Evolutionary conservation across 805 yeast genomes (phyloP), one percentile per base, ranked within the genome.

Genomic region (Kodamaea kaohsiungensis): DNA sequence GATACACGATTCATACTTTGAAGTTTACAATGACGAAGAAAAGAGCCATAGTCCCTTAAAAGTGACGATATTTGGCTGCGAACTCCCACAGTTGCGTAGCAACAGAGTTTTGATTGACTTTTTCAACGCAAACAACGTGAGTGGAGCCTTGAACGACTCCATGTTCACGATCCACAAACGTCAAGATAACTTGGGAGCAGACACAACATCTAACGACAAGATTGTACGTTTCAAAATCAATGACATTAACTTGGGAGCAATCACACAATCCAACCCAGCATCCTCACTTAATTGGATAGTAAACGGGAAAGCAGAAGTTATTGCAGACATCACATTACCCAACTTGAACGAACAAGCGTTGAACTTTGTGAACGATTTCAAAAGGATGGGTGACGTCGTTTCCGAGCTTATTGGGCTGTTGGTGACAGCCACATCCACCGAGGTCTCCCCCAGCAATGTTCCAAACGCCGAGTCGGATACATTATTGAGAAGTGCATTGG

Each of bases 121-220:
- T 52, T 79, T 88, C 69, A 85, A 84, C 64, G 89, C 91, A 12
- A 78, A 78, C 53, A 84, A 86, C 48, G 84, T 87, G 33, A 84
- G 88, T 13, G 96, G 96, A 0, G 83, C 92, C 0, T 75, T 88
- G 12, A 87, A 88, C 62, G 87, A 87, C 52, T 83, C 95, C 1
- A 74, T 89, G 67, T 88, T 88, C 69, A 87, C 91, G 0, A 78
- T 89, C 18, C 95, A 88, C 61, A 87, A 87, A 64, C 81, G 88
- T 60, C 93, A 88, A 63, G 79, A 80, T 53, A 69, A 78, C 56
- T 19, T 48, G 48, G 81, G 83, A 0, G 77, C 77, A 57, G 74
- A 79, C 33, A 69, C 66, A 30, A 70, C 62, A 1, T 30, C 35
- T 5, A 59, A 70, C 50, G 66, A 62, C 49, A 62, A 65, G 43